phyloP scores from a whole-genome alignment of 352 stramenopile species.

The Globisporangium heterothallicum region DNA sequence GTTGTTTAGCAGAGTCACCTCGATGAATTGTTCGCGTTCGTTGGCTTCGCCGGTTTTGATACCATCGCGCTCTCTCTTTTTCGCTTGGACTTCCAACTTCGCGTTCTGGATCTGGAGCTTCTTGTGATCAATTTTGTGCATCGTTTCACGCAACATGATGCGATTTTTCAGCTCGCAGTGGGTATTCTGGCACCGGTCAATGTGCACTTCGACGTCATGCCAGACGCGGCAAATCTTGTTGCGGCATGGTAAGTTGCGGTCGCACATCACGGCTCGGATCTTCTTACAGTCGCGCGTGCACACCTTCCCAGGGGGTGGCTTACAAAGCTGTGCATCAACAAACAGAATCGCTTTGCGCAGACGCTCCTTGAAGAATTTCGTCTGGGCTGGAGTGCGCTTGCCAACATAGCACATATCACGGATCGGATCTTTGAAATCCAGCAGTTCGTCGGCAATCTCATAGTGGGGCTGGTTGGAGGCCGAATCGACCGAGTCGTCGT shows the following conservation, averaged over 20 bases:
- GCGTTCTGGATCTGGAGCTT: constrained; percentile 36
- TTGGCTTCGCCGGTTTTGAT: constrained; percentile 17
- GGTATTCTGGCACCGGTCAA: constrained; percentile 53
- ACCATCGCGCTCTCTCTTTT: constrained; percentile 35
- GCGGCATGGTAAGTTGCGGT: constrained; percentile 48
- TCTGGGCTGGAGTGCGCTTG: constrained; percentile 38
- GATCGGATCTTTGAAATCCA: constrained; percentile 63
- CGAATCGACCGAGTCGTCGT: constrained; percentile 8
- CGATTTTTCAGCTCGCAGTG: constrained; percentile 70
- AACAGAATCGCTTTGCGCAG: constrained; percentile 62
- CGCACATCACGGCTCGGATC: constrained; percentile 65
- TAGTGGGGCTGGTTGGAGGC: constrained; percentile 29
- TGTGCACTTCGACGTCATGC: constrained; percentile 71
- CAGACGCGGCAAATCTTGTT: constrained; percentile 69
- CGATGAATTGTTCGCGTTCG: constrained; percentile 27
- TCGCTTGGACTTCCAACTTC: constrained; percentile 29
- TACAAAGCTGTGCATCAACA: constrained; percentile 59
- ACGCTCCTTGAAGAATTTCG: constrained; percentile 65
- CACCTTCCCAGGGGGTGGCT: constrained; percentile 36
- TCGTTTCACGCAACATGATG: constrained; percentile 64
- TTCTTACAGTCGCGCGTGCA: constrained; percentile 51
- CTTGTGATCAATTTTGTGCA: constrained; percentile 71
- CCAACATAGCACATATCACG: constrained; percentile 63
- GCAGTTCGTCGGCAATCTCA: constrained; percentile 39
- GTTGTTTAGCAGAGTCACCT: constrained; percentile 36